phyloP scores from a whole-genome alignment of 2,329 filamentous ascomycete genomes.

The Paracorniculantispora psalliotae region DNA sequence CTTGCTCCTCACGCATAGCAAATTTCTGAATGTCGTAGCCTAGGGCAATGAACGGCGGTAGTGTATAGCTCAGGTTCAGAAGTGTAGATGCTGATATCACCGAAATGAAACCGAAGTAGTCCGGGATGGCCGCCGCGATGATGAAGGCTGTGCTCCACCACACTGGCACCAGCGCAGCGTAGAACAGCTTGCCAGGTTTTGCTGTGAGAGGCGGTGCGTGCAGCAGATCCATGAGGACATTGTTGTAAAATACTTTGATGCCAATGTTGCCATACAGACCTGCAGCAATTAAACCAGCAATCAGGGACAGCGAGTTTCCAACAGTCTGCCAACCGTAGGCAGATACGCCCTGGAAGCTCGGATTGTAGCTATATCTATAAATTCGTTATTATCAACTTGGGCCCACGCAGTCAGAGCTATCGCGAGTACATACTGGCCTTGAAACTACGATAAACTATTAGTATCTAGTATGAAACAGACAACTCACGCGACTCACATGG shows the following conservation, averaged over 20 bases:
- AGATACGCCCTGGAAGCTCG: slow-evolving; percentile 38
- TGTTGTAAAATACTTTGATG: slow-evolving; percentile 50
- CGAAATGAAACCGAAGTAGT: slow-evolving; percentile 41
- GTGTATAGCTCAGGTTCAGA: slow-evolving; percentile 55
- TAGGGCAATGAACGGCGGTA: slow-evolving; percentile 37
- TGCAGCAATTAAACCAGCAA: slow-evolving; percentile 41
- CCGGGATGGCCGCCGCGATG: slow-evolving; percentile 48
- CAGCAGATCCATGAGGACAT: slow-evolving; percentile 47
- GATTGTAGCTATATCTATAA: slow-evolving; percentile 29
- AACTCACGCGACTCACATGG: not conserved
- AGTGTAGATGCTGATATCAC: slow-evolving; percentile 51
- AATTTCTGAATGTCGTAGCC: slow-evolving; percentile 17
- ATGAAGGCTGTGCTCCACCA: slow-evolving; percentile 56
- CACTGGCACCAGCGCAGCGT: slow-evolving; percentile 45
- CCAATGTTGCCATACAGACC: slow-evolving; percentile 50
- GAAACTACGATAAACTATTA: slow-evolving; percentile 25
- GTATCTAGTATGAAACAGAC: not conserved
- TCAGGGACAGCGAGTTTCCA: slow-evolving; percentile 38
- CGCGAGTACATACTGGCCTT: slow-evolving; percentile 42
- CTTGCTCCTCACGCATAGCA: slow-evolving; percentile 15
- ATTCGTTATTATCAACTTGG: too few relatives aligned
- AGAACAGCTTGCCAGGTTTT: slow-evolving; percentile 44
- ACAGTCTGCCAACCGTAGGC: slow-evolving; percentile 40
- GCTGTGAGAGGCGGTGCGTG: slow-evolving; percentile 43
- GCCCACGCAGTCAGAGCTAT: too few relatives aligned